Evolutionary conservation across 176 grass and related monocot genomes (phyloP).

Genomic region (Zoysia japonica): DNA sequence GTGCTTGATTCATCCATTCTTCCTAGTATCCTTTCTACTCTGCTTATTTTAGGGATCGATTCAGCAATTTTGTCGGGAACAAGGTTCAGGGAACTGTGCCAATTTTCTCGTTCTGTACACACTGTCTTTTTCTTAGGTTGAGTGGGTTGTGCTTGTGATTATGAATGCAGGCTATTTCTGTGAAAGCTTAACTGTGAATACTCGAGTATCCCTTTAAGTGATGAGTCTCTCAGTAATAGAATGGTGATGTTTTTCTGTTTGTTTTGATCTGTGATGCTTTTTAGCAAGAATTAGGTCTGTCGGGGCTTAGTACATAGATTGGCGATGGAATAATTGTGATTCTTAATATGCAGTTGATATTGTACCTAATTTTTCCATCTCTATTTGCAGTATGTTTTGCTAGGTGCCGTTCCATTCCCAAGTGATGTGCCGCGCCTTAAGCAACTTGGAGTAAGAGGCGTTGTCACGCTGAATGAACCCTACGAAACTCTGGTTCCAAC

Average conservation of each 20-base stretch:
- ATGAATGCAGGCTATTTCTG: background rate
- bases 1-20: background rate
- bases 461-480: conserved; percentile 86
- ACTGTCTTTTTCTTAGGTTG: no score
- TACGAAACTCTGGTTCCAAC: conserved; percentile 91
- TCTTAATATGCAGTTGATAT: background rate
- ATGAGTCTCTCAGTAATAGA: no score
- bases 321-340: background rate
- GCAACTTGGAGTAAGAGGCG: conserved; percentile 77
- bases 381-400: conserved; percentile 63
- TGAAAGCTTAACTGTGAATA: background rate
- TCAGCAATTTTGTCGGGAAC: background rate
- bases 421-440: conserved; percentile 75
- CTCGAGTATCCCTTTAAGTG: background rate
- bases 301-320: background rate
- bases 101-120: background rate
- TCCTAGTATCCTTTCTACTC: background rate
- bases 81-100: background rate
- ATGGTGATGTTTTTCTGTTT: background rate
- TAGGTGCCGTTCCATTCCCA: conserved; percentile 92
- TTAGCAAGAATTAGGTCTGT: background rate
- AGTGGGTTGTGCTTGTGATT: background rate
- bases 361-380: conserved; percentile 17
- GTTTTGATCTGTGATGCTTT: background rate
- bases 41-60: background rate